A percentile compares a stretch with the other conserved stretches of the same genome.
Evolutionary conservation across 129 eudicot genomes (phyloP).

Genomic region (Ambrosia trifida): DNA sequence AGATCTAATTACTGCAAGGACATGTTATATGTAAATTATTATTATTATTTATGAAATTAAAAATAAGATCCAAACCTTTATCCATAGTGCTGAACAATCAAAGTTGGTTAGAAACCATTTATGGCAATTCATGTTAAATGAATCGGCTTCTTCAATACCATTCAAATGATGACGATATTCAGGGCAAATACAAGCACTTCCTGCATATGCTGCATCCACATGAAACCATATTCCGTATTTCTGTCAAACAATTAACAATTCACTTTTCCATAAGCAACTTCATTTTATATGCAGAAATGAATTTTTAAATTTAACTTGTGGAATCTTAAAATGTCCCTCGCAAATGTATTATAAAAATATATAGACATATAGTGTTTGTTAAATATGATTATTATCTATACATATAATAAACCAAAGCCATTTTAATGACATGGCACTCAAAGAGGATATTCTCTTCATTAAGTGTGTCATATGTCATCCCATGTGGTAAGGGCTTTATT

Average conservation of each 20-base stretch:
- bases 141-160: slow-evolving; percentile 92
- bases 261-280: slow-evolving; percentile 18
- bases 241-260: slow-evolving; percentile 45
- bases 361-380: background rate
- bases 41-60: too few relatives aligned
- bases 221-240: slow-evolving; percentile 80
- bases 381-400: background rate
- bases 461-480: too few relatives aligned
- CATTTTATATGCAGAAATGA: background rate
- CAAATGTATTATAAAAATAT: too few relatives aligned
- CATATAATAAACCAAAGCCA: too few relatives aligned
- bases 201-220: slow-evolving; percentile 98
- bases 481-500: too few relatives aligned
- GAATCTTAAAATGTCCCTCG: too few relatives aligned
- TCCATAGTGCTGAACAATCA: slow-evolving; percentile 96
- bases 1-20: background rate
- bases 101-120: slow-evolving; percentile 95
- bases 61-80: slow-evolving; percentile 54
- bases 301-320: background rate
- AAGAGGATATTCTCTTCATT: too few relatives aligned
- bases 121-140: slow-evolving; percentile 94
- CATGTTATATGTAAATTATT: background rate
- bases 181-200: slow-evolving; percentile 96
- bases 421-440: too few relatives aligned
- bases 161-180: slow-evolving; percentile 79